Base-by-base conservation (phyloP, 345 rosid genomes). In the Euphorbia tirucalli region DNA sequence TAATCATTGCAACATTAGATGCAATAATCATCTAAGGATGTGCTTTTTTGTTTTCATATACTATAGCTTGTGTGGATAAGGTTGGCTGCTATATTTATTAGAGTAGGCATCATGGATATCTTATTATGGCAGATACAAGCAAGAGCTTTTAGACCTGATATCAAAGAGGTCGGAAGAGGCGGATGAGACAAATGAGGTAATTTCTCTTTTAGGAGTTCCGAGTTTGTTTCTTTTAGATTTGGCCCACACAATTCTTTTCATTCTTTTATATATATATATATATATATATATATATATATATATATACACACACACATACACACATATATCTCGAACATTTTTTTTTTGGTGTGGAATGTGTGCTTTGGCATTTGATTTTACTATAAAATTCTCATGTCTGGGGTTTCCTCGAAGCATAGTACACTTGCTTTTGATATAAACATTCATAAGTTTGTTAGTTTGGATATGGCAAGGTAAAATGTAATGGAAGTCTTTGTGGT, bases 71-170 rank as follows among this genome's bases (percentile, higher is more conserved):
- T 58, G 39, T 44, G 32, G 21, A 19, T 48, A 30, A 70, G 37
- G 16, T 61, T 9, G 32, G 35, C 54, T 62, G 66, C 71, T 25
- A 3, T 21, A 24, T 37, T 37, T 31, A 44, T 11, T 25, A 24
- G 19, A 41, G 4, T 62, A 43, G 59, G 66, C 39, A 39, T 59
- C 50, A 50, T 68, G 62, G 31, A 31, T 74, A 46, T 66, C 41
- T 39, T 64, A 11, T 57, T 70, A 60, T 83, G 71, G 69, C 84
- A 93, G 98, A 59, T 85, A 90, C 82, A 95, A 95, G 86, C 88
- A 75, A 77, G 82, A 90, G 83, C 84, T 92, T 76, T 89, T 86
- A 70, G 93, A 95, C n/a, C 93, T 92, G 52, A 89, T 89, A 61
- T 85, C 87, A 86, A 95, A 90, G 81, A 84, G 86, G 59, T 79